A percentile compares a stretch with the other conserved stretches of the same genome.
These are phyloP conservation scores for Kewa caespitosa DNA, from an alignment of 179 eudicot genomes.

Conservation along the genomic window DNA sequence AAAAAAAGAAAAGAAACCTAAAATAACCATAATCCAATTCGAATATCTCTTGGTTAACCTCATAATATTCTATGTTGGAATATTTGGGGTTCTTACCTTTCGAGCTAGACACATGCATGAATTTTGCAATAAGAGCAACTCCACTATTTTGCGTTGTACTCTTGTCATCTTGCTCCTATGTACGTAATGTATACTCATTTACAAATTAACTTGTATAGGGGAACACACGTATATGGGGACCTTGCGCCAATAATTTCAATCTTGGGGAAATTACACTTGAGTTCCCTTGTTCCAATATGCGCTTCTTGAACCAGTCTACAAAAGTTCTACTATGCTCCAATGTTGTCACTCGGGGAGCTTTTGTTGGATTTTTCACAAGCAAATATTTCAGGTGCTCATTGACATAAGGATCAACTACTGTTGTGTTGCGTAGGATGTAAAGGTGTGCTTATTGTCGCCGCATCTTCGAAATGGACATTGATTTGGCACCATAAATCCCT, in stretches of 20 bases:
- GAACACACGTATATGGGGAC: background rate
- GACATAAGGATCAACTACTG: background rate
- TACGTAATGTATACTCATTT: too few species aligned
- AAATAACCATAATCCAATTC: conserved; percentile 2
- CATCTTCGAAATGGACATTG: too few species aligned
- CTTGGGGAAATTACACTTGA: background rate
- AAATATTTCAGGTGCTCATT: background rate
- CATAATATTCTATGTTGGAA: background rate
- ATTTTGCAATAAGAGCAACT: too few species aligned
- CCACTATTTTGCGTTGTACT: too few species aligned
- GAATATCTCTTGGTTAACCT: background rate
- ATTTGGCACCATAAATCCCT: too few species aligned
- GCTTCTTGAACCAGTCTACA: background rate
- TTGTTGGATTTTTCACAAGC: background rate
- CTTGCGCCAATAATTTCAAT: background rate
- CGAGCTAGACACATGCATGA: conserved; percentile 5
- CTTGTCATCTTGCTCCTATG: too few species aligned
- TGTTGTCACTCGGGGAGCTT: background rate
- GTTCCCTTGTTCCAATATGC: too few species aligned
- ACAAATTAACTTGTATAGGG: too few species aligned
- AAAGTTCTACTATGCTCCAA: conserved; percentile 3
- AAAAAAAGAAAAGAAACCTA: background rate
- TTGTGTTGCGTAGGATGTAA: background rate
- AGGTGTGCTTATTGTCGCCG: conserved; percentile 3
- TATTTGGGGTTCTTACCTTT: conserved; percentile 1